A percentile compares a stretch with the other conserved stretches of the same genome.
phyloP scores from a whole-genome alignment of 352 stramenopile genomes.

The Pythium aquatile region DNA sequence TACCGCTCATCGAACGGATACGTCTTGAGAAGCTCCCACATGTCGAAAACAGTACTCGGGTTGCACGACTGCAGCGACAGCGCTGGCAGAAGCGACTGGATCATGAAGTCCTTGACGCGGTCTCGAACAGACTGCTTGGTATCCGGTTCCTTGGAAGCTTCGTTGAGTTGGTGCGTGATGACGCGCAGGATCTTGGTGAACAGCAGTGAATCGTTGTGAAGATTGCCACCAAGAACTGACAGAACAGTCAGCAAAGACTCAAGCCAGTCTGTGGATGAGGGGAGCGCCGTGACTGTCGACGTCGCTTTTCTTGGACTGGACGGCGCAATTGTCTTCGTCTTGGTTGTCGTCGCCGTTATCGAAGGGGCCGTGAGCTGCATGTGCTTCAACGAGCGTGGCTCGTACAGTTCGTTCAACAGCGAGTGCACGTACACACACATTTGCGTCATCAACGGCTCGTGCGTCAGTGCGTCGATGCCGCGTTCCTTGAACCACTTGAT shows the following conservation, averaged over 20 bases:
- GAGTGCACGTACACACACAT: slow-evolving; percentile 70
- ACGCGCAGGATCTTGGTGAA: slow-evolving; percentile 77
- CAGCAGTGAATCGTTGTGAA: slow-evolving; percentile 70
- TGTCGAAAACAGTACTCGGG: slow-evolving; percentile 66
- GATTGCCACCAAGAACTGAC: slow-evolving; percentile 57
- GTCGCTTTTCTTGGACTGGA: neutral
- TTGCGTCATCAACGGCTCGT: slow-evolving; percentile 58
- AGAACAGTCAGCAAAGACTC: slow-evolving; percentile 55
- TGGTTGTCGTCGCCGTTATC: neutral
- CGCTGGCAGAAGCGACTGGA: slow-evolving; percentile 66
- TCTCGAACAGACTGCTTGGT: slow-evolving; percentile 19
- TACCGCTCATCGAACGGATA: slow-evolving; percentile 81
- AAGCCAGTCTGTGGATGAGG: slow-evolving; percentile 44
- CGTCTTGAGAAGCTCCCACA: slow-evolving; percentile 84
- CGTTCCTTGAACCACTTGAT: slow-evolving; percentile 74
- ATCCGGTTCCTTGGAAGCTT: slow-evolving; percentile 28
- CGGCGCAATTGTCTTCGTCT: slow-evolving; percentile 3
- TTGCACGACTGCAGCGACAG: slow-evolving; percentile 76
- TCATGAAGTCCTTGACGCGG: slow-evolving; percentile 52
- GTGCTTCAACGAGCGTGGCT: slow-evolving; percentile 49
- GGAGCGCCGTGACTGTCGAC: slow-evolving; percentile 35
- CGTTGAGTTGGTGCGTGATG: slow-evolving; percentile 47
- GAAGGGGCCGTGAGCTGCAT: slow-evolving; percentile 34
- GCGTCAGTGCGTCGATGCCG: slow-evolving; percentile 65
- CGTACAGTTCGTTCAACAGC: slow-evolving; percentile 56